Conservation (phyloP, 106 monocot genomes). For the Xerophyta viscosa region DNA sequence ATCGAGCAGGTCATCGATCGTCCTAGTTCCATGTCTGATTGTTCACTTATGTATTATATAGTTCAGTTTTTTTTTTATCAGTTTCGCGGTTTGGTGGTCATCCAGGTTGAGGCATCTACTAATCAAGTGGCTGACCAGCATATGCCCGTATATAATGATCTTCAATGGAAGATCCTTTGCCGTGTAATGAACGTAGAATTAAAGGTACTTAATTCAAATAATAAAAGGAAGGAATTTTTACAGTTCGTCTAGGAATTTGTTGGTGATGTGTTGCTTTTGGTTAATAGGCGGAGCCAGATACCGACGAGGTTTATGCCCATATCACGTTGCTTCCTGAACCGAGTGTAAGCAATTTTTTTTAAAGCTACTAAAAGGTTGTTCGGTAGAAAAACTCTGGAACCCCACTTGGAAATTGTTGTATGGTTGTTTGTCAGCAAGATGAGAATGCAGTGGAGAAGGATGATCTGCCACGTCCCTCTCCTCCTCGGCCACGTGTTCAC, state of each 20-base stretch:
- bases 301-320: conserved; percentile 93
- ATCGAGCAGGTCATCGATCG: conserved; percentile 60
- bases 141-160: conserved; percentile 76
- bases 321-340: conserved; percentile 73
- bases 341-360: conserved; percentile 18
- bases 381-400: no score
- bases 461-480: conserved; percentile 6
- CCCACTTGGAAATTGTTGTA: background rate
- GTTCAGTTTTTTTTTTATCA: background rate
- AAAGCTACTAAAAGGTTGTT: no score
- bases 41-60: background rate
- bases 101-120: conserved; percentile 92
- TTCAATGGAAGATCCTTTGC: conserved; percentile 79
- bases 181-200: conserved; percentile 78
- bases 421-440: conserved; percentile 34
- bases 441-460: conserved; percentile 56
- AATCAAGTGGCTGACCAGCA: conserved; percentile 73
- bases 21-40: background rate
- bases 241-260: background rate
- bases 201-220: conserved; percentile 35
- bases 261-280: no score
- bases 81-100: background rate
- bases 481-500: conserved; percentile 49
- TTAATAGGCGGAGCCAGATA: conserved; percentile 86
- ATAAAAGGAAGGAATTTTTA: no score